A percentile compares a stretch with the other conserved stretches of the same genome.
phyloP scores from a whole-genome alignment of 2,329 filamentous ascomycete species.

The Diaporthe destruens region DNA sequence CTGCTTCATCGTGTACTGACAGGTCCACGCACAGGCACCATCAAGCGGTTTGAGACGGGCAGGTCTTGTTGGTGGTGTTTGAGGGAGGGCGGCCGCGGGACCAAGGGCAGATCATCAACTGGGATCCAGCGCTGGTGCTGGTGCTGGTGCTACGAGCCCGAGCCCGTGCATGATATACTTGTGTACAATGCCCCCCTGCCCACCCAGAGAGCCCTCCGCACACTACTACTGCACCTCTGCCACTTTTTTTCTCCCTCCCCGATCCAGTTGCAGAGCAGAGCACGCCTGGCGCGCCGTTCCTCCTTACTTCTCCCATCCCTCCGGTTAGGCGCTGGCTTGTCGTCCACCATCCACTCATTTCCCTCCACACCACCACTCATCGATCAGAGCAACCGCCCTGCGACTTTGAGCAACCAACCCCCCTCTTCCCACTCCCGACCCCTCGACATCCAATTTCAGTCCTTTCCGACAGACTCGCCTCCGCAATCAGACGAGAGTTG shows the following conservation, averaged over 20 bases:
- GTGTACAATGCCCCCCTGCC: slow-evolving; percentile 27
- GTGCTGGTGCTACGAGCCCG: slow-evolving; percentile 4
- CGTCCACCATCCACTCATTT: slow-evolving; percentile 48
- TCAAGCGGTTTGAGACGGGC: slow-evolving; percentile 36
- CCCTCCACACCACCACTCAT: slow-evolving; percentile 30
- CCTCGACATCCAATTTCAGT: slow-evolving; percentile 32
- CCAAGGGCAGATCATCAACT: slow-evolving; percentile 35
- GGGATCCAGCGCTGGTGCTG: slow-evolving; percentile 13
- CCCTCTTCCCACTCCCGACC: slow-evolving; percentile 16
- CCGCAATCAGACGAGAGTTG: slow-evolving; percentile 35
- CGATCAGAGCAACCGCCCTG: slow-evolving; percentile 33
- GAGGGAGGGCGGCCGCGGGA: slow-evolving; percentile 34
- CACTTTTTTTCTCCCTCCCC: slow-evolving; percentile 23
- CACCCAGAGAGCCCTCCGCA: slow-evolving; percentile 18
- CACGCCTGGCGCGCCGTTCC: slow-evolving; percentile 39
- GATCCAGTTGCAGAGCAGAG: slow-evolving; percentile 29
- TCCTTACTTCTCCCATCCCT: slow-evolving; percentile 39
- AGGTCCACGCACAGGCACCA: slow-evolving; percentile 35
- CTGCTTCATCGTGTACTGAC: slow-evolving; percentile 20
- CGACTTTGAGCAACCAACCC: slow-evolving; percentile 25
- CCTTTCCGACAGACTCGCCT: slow-evolving; percentile 36
- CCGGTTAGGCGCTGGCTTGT: slow-evolving; percentile 48
- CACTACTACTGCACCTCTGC: slow-evolving; percentile 32
- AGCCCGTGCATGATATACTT: slow-evolving; percentile 32
- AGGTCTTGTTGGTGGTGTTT: slow-evolving; percentile 37